Percentiles rank a stretch among this genome's conserved stretches.
Conservation (phyloP, 371 early-diverging fungal species). For the Umbelopsis sp. region DNA sequence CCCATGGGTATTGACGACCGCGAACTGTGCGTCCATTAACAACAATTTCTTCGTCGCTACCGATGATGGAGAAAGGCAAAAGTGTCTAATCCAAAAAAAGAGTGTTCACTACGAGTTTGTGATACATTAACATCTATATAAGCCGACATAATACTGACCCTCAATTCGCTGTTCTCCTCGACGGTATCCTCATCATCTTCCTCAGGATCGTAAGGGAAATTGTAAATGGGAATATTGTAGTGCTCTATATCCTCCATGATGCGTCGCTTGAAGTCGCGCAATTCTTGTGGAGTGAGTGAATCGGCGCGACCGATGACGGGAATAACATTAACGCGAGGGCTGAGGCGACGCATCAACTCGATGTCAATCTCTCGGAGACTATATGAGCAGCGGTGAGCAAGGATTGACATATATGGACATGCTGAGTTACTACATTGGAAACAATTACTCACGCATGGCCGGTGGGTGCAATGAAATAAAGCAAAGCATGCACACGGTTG, state of each 20-base stretch:
- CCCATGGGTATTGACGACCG: constrained; percentile 99
- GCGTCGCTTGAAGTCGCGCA: constrained; percentile 82
- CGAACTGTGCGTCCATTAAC: constrained; percentile 80
- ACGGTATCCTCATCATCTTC: constrained; percentile 93
- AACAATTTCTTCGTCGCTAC: constrained; percentile 90
- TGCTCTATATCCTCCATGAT: constrained; percentile 93
- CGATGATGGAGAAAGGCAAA: constrained; percentile 96
- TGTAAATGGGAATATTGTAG: constrained; percentile 91
- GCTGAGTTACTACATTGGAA: not conserved
- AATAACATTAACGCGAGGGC: constrained; percentile 93
- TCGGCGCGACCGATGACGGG: constrained; percentile 88
- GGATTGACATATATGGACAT: too few relatives aligned
- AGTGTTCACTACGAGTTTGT: not conserved
- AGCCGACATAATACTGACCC: constrained; percentile 30
- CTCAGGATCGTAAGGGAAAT: constrained; percentile 77
- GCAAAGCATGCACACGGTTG: constrained; percentile 94
- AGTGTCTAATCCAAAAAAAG: constrained; percentile 47
- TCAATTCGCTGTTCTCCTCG: constrained; percentile 94
- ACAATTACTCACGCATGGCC: constrained; percentile 79
- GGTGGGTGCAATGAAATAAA: constrained; percentile 98
- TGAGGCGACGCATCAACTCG: constrained; percentile 93
- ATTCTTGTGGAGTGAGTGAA: constrained; percentile 75
- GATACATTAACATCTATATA: not conserved
- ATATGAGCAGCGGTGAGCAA: too few relatives aligned
- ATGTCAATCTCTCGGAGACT: constrained; percentile 96